These are phyloP conservation scores for Mallotus nudiflorus DNA, from an alignment of 345 rosid species.

Conservation along the genomic window DNA sequence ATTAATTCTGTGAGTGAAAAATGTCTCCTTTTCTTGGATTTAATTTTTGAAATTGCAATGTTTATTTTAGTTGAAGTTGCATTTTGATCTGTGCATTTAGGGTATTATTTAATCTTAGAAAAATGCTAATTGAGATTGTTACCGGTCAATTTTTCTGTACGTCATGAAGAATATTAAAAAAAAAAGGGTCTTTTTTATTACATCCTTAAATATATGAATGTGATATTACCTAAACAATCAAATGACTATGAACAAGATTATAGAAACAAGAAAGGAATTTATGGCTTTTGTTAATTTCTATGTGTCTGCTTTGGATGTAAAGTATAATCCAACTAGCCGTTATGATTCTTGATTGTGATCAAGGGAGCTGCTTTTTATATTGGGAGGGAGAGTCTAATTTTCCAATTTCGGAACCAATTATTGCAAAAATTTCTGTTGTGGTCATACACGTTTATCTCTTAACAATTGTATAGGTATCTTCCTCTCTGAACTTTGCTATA, in stretches of 20 bases:
- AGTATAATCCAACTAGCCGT: background rate
- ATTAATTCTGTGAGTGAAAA: slow-evolving; percentile 54
- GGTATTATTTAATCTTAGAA: background rate
- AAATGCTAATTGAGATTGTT: background rate
- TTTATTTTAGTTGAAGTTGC: background rate
- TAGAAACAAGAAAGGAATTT: too few species aligned
- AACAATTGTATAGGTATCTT: slow-evolving; percentile 27
- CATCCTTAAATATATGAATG: too few species aligned
- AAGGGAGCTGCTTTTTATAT: background rate
- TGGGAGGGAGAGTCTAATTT: background rate
- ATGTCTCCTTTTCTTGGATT: too few species aligned
- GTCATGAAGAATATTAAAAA: too few species aligned
- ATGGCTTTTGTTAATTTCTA: background rate
- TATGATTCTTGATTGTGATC: background rate
- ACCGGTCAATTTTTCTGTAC: too few species aligned
- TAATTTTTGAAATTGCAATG: too few species aligned
- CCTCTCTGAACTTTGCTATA: slow-evolving; percentile 42
- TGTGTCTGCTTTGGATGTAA: slow-evolving; percentile 6
- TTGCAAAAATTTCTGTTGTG: slow-evolving; percentile 20
- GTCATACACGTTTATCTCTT: slow-evolving; percentile 17
- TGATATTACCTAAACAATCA: too few species aligned
- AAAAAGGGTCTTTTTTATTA: too few species aligned
- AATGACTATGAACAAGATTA: too few species aligned
- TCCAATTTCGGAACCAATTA: slow-evolving; percentile 1
- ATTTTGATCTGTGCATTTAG: background rate